Evolutionary conservation across 345 rosid species (phyloP), one percentile per base, ranked within the genome.

Genomic region (Capsella bursapastoris): DNA sequence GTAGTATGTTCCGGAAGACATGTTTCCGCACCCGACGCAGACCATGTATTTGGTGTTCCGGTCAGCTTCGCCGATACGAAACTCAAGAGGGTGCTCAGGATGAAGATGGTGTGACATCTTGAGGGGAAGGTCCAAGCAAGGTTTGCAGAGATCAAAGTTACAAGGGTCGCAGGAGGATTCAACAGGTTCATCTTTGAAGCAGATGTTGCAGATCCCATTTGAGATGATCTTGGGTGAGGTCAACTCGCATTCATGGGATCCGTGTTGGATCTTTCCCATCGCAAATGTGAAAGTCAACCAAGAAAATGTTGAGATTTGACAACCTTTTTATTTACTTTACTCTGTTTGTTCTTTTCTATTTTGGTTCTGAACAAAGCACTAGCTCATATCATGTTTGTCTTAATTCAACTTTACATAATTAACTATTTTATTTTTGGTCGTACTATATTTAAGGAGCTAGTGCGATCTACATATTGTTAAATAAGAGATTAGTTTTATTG

Each of bases 161-260:
- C 50, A 45, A 45, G 50, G 50, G 50, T 45, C 50, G 15, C 50
- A 45, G 50, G 50, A 18, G 18, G 6, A 45, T n/a, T 45, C 50
- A n/a, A 45, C 22, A 45, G 50, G 50, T n/a, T 45, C 50, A 45
- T 45, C 50, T 45, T n/a, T 45, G 18, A 6, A 45, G 50, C 50
- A 45, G 18, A 45, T 45, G 50, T 45, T 45, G 50, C 50, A 45
- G 50, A 45, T 45, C 50, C 50, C 50, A n/a, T 45, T 45, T n/a
- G 1, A 18, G 18, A 45, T 3, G 8, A 45, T 45, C 50, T 0
- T 7, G 18, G 18, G 18, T 8, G 50, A 45, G 1, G 50, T n/a
- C 18, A 45, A 45, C 50, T n/a, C 50, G 18, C 50, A 45, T n/a
- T 45, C 50, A 45, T 45, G 50, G 8, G 50, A 45, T n/a, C 50